phyloP scores from a whole-genome alignment of 169 alveolate genomes.

The Plasmodium vivax region DNA sequence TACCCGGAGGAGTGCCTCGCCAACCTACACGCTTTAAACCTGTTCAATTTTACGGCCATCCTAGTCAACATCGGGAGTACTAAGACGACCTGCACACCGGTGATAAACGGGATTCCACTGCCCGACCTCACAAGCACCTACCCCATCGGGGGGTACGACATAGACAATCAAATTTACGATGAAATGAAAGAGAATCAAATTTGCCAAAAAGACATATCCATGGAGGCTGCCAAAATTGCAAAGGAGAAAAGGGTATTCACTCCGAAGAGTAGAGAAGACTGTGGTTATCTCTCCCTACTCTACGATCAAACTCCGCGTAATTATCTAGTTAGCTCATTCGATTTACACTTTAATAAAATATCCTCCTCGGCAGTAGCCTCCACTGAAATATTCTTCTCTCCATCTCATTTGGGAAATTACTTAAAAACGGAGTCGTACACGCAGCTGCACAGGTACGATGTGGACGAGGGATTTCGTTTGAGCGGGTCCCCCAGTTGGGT shows the following conservation, averaged over 20 bases:
- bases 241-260: constrained; percentile 68
- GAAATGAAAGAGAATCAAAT: constrained; percentile 59
- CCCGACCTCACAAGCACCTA: constrained; percentile 53
- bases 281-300: constrained; percentile 62
- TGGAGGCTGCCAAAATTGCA: constrained; percentile 66
- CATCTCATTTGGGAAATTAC: constrained; percentile 34
- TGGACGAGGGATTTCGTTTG: not conserved
- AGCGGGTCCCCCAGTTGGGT: not conserved
- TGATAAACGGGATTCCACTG: constrained; percentile 67
- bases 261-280: constrained; percentile 58
- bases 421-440: constrained; percentile 66
- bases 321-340: constrained; percentile 51
- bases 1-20: constrained; percentile 27
- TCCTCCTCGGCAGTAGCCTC: constrained; percentile 63
- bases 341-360: constrained; percentile 50
- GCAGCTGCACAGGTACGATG: constrained; percentile 33
- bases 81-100: constrained; percentile 56
- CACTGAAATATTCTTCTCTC: constrained; percentile 71
- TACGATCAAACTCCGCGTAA: constrained; percentile 35
- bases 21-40: constrained; percentile 4
- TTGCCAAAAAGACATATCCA: constrained; percentile 42
- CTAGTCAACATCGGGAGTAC: constrained; percentile 65
- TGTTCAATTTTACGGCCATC: constrained; percentile 58
- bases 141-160: constrained; percentile 70
- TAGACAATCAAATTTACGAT: constrained; percentile 69